Evolutionary conservation across 495 filamentous ascomycete genomes (phyloP), one percentile per base, ranked within the genome.

Genomic region (Zalerion maritima): DNA sequence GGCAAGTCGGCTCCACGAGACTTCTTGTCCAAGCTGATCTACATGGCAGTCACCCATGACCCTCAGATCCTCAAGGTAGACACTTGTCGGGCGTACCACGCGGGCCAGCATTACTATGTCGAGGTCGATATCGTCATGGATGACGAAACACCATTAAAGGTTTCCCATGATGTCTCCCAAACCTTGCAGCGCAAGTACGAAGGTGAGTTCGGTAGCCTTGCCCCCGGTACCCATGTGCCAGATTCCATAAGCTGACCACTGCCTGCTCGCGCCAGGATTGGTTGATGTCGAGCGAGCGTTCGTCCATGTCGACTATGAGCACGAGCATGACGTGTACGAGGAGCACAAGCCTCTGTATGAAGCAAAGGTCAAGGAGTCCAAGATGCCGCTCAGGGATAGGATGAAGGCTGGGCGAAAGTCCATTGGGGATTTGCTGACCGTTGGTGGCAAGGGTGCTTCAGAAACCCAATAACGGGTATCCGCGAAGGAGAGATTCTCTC

Each of bases 81-180:
- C 27, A 72, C 63, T 16, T 59, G 54, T 28, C 59, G 64, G 21
- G 67, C 64, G 20, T 71, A 69, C 39, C 65, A 69, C 46, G 60
- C 63, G 10, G 66, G 67, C 0, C 57, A 66, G 34, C 52, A 64
- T 16, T 67, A 64, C 36, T 71, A 68, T 37, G 64, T 70, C 19
- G 67, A 72, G 38, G 58, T 72, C 14, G 67, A 71, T 40, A 58
- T 71, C 31, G 58, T 73, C 24, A 70, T 71, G 65, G 57, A 64
- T 34, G 58, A 59, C 30, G 50, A 55, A 8, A 42, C 54, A 13
- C 58, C 55, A 2, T 45, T 71, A 4, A 65, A 54, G 26, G 43
- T 64, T 12, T 61, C 63, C 12, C 67, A 73, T 38, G 67, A 71
- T 36, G 59, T 71, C 18, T 61, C 53, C 18, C 62, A 71, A 31